Base-by-base conservation (phyloP, 2,329 filamentous ascomycete species). In the Apiospora pterosperma region DNA sequence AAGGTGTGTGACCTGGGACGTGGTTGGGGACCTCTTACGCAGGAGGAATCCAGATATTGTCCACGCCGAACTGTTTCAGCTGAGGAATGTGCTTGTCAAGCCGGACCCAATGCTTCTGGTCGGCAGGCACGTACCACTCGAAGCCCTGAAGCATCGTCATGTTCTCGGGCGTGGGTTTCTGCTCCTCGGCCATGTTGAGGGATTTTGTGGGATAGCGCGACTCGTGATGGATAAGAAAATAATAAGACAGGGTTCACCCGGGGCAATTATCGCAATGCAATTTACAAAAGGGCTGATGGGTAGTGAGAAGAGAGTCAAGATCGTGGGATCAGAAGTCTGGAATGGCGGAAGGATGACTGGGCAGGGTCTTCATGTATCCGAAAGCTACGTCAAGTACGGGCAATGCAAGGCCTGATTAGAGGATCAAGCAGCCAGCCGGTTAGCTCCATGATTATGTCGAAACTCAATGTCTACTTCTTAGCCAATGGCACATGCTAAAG, bases 61-160 rank as follows among this genome's bases (percentile, higher is more conserved):
- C 84, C 62, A 91, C 80, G 4, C 90, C 90, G 28, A 88, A 81
- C 0, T 81, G 77, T 69, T 86, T 85, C 2, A 91, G 78, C 1
- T 78, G 76, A 0, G 85, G 82, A 1, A 90, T 71, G 10, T 80
- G 80, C 19, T 78, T 75, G 12, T 77, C 76, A 1, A 91, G 81
- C 7, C 88, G 84, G 44, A 80, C 76, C 84, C 87, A 91, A 75
- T 91, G 89, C 61, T 80, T 76, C 62, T 82, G 75, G 68, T 88
- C 84, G 59, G 83, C 82, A 4, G 88, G 87, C 8, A 87, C 82
- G 71, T 92, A 88, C 90, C 90, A 92, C 78, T 92, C 90, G 72
- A 91, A 92, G 12, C 81, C 86, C 75, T 92, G 88, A 69, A 92
- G 61, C 68, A 71, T 70, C 5, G 68, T 68, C 62, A 62, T 68